Conservation (phyloP, 768 basidiomycete genomes). For the Russula sp. region DNA sequence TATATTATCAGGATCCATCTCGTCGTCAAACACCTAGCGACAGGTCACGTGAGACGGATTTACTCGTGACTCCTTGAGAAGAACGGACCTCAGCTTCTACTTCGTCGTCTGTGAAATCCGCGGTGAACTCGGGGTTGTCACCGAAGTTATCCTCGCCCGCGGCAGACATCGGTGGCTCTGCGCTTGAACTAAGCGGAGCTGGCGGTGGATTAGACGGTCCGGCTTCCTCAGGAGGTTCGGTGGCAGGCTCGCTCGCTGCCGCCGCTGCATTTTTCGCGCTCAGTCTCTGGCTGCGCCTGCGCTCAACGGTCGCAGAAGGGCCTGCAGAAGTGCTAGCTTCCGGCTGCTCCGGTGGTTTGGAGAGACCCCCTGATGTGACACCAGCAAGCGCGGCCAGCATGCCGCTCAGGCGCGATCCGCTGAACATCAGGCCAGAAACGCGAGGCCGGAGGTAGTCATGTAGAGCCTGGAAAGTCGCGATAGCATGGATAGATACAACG, state of each 20-base stretch:
- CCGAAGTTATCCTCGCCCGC: slow-evolving; percentile 42
- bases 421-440: slow-evolving; percentile 63
- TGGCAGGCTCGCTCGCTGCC: slow-evolving; percentile 19
- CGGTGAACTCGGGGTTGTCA: slow-evolving; percentile 55
- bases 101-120: slow-evolving; percentile 84
- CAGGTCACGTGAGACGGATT: neutral
- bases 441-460: slow-evolving; percentile 94
- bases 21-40: slow-evolving; percentile 74
- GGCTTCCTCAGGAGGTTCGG: slow-evolving; percentile 19
- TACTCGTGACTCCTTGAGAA: neutral
- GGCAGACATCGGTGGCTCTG: slow-evolving; percentile 31
- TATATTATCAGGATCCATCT: slow-evolving; percentile 66
- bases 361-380: slow-evolving; percentile 34
- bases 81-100: slow-evolving; percentile 63
- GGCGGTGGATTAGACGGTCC: slow-evolving; percentile 16
- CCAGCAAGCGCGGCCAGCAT: slow-evolving; percentile 88
- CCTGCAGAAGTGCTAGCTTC: slow-evolving; percentile 23
- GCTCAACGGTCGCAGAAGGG: slow-evolving; percentile 34
- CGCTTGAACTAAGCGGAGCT: slow-evolving; percentile 11
- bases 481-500: slow-evolving; percentile 95
- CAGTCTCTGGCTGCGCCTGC: slow-evolving; percentile 79
- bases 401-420: slow-evolving; percentile 64
- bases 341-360: slow-evolving; percentile 20
- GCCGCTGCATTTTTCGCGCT: slow-evolving; percentile 55
- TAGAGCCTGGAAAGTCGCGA: slow-evolving; percentile 95